Evolutionary conservation across 1,139 yeast species (phyloP), one percentile per base, ranked within the genome.

Genomic region (Sugiyamaella pinicola): DNA sequence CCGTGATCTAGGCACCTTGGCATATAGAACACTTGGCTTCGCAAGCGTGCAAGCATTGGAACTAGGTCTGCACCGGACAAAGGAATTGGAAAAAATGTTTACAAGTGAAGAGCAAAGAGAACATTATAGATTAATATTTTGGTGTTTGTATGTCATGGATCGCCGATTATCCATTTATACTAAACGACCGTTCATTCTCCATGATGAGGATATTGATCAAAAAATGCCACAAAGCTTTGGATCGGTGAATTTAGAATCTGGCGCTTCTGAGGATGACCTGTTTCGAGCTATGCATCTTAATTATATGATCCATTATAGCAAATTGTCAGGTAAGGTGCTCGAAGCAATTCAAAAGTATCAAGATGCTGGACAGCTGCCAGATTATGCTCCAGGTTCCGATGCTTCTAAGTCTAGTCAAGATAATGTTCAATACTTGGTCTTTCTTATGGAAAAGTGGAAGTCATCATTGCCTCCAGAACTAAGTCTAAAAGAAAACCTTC

Each of bases 81-180:
- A 54, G 18, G 62, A 59, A 10, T 35, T 57, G 47, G 59, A 58
- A 10, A 47, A 40, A 31, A 48, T 49, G 34, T 58, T 52, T 42
- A 45, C 58, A 0, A 54, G 49, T 35, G 54, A 53, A 2, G 49
- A 52, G n/a, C 54, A 54, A 31, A 44, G 57, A 28, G 65, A 61
- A 39, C 46, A 55, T 37, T 52, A 54, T 18, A 48, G 64, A 12
- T 49, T 56, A n/a, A 47, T 63, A 31, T 63, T 63, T 51, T 64
- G 67, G 67, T 62, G 61, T 28, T 39, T 62, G 4, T 64, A 62
- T 43, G 59, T 58, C 17, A 50, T 62, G 51, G 67, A 64, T 31
- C 56, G 65, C 12, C 55, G 66, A 3, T 37, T 63, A 34, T 56
- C 66, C 2, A 54, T 61, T 29, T 61, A 61, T 34, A 55, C 65